Evolutionary conservation across 169 alveolate genomes (phyloP), one percentile per base, ranked within the genome.

Genomic region (Eimeria sp.): DNA sequence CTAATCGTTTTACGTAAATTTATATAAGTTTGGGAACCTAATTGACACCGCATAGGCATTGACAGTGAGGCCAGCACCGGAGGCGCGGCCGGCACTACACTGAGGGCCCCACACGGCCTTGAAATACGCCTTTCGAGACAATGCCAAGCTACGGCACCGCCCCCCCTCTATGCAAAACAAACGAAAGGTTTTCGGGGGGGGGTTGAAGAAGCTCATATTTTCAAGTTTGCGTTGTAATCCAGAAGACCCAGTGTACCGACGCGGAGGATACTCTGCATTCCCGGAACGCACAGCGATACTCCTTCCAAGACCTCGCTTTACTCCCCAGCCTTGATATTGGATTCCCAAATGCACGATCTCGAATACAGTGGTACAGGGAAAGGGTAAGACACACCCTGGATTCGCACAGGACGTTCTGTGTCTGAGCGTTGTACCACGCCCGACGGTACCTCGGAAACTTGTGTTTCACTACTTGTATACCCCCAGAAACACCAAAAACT

Each of bases 61-160:
- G n/a, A n/a, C n/a, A n/a, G n/a, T n/a, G n/a, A n/a, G n/a, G n/a
- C n/a, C n/a, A n/a, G n/a, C n/a, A n/a, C n/a, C n/a, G n/a, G n/a
- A n/a, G n/a, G n/a, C n/a, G n/a, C n/a, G n/a, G n/a, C n/a, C n/a
- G n/a, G n/a, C n/a, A n/a, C n/a, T n/a, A n/a, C n/a, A n/a, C n/a
- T n/a, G 54, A 71, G 80, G 80, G 80, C 80, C 80, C 80, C 80
- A 71, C 80, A 71, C 37, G 76, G 46, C 43, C 76, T 16, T 62
- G 80, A 71, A 27, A 25, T 25, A 46, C 80, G 54, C 54, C 54
- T 9, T 66, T 71, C 80, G 80, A 71, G 80, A 71, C 80, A 71
- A 30, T 30, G 46, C 20, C 77, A 30, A 33, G 54, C n/a, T 71
- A 37, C 80, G n/a, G 30, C 13, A 25, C 30, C 54, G 13, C 8